Base-by-base conservation (phyloP, 176 grass and related monocot species). In the Calamus simplicifolius region DNA sequence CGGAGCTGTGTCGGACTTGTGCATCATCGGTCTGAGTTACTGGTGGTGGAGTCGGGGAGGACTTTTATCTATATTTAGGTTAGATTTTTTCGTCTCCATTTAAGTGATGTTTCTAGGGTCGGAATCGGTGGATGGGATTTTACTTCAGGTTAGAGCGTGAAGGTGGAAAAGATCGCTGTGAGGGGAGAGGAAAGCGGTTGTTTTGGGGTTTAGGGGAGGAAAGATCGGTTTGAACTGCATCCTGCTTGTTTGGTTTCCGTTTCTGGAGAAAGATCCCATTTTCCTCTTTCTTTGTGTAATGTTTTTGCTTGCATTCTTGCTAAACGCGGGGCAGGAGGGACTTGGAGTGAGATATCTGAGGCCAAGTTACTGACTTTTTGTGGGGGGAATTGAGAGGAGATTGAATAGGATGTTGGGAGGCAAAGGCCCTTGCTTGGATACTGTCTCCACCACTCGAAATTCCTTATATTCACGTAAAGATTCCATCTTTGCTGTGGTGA, bases 121-220 rank as follows among this genome's bases (percentile, higher is more conserved):
- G n/a, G 50, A 48, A 31, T 62, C 49, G 18, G 28, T 23, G 52
- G 55, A 49, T 23, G 66, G 51, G 64, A 26, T 54, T 80, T 49
- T 29, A 21, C 48, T 73, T 80, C 18, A 55, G 56, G 26, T 31
- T 62, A 67, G 53, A 49, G 57, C 27, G 52, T 10, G 65, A 3
- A 57, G 71, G 52, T 43, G 57, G 68, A 65, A 72, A 62, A 67
- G 72, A 77, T 82, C 49, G 61, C 59, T 55, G 19, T 66, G 53
- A 72, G 68, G 25, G 56, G 25, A 60, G 54, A 51, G 18, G 64
- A 27, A 71, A 43, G 35, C 35, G 7, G 10, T 43, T 43, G 35
- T 43, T 43, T 13, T 43, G 35, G 8, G 35, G 35, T 43, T 43
- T 43, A 43, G 35, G 48, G 28, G 56, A 25, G 4, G 4, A 50